Base-by-base conservation (phyloP, 1,284 basidiomycete genomes). In the Apiotrichum laibachii region DNA sequence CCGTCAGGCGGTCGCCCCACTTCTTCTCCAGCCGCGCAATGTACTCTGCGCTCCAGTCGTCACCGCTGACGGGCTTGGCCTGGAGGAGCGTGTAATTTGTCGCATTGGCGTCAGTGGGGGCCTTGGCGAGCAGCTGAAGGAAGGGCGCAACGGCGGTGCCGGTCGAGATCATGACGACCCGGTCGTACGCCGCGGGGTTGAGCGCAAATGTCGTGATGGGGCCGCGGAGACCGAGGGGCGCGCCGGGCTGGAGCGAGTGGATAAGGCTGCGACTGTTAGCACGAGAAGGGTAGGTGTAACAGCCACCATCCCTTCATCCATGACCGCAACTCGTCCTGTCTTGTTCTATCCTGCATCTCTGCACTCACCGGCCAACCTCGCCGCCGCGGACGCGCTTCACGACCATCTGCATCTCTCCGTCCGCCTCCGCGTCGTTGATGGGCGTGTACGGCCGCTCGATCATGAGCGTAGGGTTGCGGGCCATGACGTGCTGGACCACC, bases 391-490 rank as follows among this genome's bases (percentile, higher is more conserved):
- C 75, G 10, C 74, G 64, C 66, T 79, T 79, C 9, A 79, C 72
- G 26, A 79, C 67, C 44, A 77, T 46, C 22, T 65, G 56, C 35
- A 76, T 59, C 37, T 68, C 61, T 1, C 70, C 72, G 50, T 76
- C 73, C 18, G 45, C 45, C 33, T 50, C 50, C 1, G 67, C 63
- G 61, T 77, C 72, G 54, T 77, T 77, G 33, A 77, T 56, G 10
- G 72, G 74, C 13, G 77, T 79, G 61, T 77, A 77, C 7, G 75
- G 72, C 40, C 77, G 50, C 53, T 79, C 77, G 53, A 79, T 76
- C 66, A 73, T 72, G 16, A 79, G 67, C 60, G 71, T 66, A 10
- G 76, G 75, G 33, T 65, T 71, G 44, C 75, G 74, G 18, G 77
- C 60, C 69, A 73, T 75, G 44, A 79, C 65, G 62, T 79, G 77